phyloP scores from a whole-genome alignment of 2,329 filamentous ascomycete genomes.

The Microdochium nivale region DNA sequence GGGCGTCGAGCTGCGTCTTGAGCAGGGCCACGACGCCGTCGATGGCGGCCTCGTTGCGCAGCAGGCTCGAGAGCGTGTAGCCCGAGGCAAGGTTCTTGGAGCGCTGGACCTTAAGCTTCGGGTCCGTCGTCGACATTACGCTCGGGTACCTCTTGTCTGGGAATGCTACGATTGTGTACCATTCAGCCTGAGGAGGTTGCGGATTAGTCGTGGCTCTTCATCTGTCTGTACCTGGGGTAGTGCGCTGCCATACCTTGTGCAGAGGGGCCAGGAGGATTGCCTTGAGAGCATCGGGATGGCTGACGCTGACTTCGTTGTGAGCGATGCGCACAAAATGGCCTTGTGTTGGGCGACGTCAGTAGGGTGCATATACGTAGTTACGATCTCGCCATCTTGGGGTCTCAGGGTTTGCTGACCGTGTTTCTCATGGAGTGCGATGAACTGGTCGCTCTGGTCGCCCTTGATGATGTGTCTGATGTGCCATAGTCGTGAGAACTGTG shows the following conservation, averaged over 20 bases:
- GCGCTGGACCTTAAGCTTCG: conserved; percentile 22
- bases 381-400: no score
- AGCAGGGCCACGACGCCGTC: conserved; percentile 8
- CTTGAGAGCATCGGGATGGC: conserved; percentile 28
- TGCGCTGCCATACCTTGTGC: conserved; percentile 24
- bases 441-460: conserved; percentile 26
- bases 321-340: conserved; percentile 32
- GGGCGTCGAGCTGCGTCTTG: conserved; percentile 10
- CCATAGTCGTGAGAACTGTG: conserved; percentile 30
- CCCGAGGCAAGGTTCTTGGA: conserved; percentile 21
- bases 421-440: conserved; percentile 26
- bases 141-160: conserved; percentile 30
- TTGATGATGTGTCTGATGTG: conserved; percentile 25
- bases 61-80: conserved; percentile 22
- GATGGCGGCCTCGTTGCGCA: conserved; percentile 11
- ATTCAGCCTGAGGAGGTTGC: conserved; percentile 12
- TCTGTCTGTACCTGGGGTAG: not conserved
- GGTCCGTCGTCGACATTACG: conserved; percentile 27
- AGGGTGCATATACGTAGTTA: no score
- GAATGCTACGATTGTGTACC: conserved; percentile 25
- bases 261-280: conserved; percentile 23
- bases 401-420: conserved; percentile 18
- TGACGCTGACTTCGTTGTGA: conserved; percentile 32
- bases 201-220: not conserved
- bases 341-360: conserved; percentile 24